Percentiles rank a stretch among this genome's conserved stretches.
phyloP scores from a whole-genome alignment of 163 green algal species.

The Scenedesmus sp. region DNA sequence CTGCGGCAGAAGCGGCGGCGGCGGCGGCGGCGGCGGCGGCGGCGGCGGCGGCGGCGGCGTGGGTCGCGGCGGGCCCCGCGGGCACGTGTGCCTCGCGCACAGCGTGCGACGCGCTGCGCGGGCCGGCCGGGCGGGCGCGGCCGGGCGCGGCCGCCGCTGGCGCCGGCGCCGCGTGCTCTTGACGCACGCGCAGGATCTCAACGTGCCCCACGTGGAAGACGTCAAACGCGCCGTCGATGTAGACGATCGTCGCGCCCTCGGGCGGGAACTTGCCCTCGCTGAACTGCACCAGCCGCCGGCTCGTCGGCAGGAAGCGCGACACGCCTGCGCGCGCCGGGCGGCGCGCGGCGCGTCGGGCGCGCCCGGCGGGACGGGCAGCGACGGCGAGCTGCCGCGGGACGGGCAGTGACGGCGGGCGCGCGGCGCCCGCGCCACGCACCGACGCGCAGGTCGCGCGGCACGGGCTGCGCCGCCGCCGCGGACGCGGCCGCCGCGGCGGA shows the following conservation, averaged over 20 bases:
- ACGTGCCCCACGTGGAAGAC: conserved; percentile 98
- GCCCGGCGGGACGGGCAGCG: not conserved
- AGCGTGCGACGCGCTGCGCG: no score
- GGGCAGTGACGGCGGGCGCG: not conserved
- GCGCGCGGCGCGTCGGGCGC: not conserved
- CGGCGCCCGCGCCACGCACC: conserved; percentile 4
- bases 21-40: not conserved
- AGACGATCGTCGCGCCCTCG: conserved; percentile 86
- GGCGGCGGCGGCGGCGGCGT: no score
- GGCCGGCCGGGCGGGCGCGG: no score
- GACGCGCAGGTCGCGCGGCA: conserved; percentile 7
- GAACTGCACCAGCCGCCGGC: conserved; percentile 95
- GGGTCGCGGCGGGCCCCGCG: no score
- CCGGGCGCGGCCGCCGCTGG: no score
- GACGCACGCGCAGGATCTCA: conserved; percentile 83
- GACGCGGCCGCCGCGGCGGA: not conserved
- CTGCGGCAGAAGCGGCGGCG: conserved; percentile 45
- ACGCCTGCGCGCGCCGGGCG: conserved; percentile 43
- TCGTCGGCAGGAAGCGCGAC: conserved; percentile 94
- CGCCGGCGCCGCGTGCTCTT: no score
- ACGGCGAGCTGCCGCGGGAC: no score
- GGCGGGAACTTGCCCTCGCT: conserved; percentile 72
- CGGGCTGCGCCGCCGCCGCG: not conserved
- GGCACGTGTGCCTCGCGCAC: no score
- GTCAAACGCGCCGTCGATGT: conserved; percentile 99